Evolutionary conservation across 73 alveolate genomes (phyloP), one percentile per base, ranked within the genome.

Genomic region (Durusdinium trenchii): DNA sequence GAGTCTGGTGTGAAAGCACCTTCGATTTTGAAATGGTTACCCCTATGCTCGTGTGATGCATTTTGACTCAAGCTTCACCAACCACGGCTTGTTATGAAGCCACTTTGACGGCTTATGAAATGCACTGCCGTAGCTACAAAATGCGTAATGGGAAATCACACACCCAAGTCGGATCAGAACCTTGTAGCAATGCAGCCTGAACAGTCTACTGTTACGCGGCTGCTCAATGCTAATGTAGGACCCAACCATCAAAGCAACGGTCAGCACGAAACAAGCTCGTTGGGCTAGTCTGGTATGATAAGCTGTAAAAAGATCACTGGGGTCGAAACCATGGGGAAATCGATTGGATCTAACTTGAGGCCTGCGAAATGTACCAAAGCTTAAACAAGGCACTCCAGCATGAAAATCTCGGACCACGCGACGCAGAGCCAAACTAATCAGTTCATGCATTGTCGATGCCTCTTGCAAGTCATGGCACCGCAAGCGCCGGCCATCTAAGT

Each of bases 51-150:
- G 32, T 64, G 46, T 18, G 43, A 20, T n/a, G 69, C 64, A 40
- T 35, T 43, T 23, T 0, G 23, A 30, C 4, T 14, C 67, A 0
- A 45, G 43, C 9, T 46, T 3, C 14, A 79, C 5, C 43, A 79
- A 16, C 90, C 90, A 79, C 42, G 90, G 90, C 69, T 79, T 79
- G 54, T 79, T 79, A 42, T 46, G 90, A 35, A 79, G 67, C 90
- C 90, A 79, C 69, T 6, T 2, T 5, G 64, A 45, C 5, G 90
- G 90, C 46, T 45, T 40, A 3, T 45, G 42, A 45, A 79, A 79
- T 2, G 90, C 67, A 1, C 67, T 45, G 1, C 90, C 90, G 54
- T 20, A 79, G 4, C 46, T 1, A 10, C 90, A 79, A 50, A 46
- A 40, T 6, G 67, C 42, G 26, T 45, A 12, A 42, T 46, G 38